Base-by-base conservation (phyloP, 2,329 filamentous ascomycete genomes). In the Fusarium xyrophilum region DNA sequence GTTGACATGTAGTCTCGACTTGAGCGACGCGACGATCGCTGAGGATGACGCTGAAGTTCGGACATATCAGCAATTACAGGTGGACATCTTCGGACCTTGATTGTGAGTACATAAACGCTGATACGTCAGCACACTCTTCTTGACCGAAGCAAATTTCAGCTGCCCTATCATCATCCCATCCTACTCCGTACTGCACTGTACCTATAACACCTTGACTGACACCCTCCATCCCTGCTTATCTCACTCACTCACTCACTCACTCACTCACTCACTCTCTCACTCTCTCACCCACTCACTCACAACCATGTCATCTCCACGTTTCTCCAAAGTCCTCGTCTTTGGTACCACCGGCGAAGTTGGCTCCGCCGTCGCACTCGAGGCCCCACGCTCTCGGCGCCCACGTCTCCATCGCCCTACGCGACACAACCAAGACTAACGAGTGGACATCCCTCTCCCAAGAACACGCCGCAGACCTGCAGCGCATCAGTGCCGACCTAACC, bases 251-350 rank as follows among this genome's bases (percentile, higher is more conserved):
- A 12, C 25, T 21, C 32, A 33, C 32, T n/a, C n/a, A n/a, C n/a
- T n/a, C n/a, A n/a, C n/a, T n/a, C n/a, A n/a, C n/a, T n/a, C n/a
- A n/a, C n/a, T n/a, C n/a, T n/a, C n/a, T n/a, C n/a, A n/a, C n/a
- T n/a, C n/a, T 50, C 46, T 36, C 12, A 15, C 30, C 11, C 12
- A 17, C 9, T 13, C 10, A 12, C 25, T 21, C 32, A 33, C 32
- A 33, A 53, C 21, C 25, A 54, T 54, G 51, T 9, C 51, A 28
- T 28, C 52, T 14, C 35, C 52, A 46, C 32, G 48, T 33, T 48
- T 55, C 35, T 58, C 56, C 21, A 53, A 39, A n/a, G 38, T 59
- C 38, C 48, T 59, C n/a, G 25, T 59, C 23, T 54, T 59, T 42
- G 56, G 56, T 33, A 48, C 56, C 12, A 55, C 56, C 1, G 56